Conservation (phyloP, 768 basidiomycete genomes). For the Lactifluus pinguis region DNA sequence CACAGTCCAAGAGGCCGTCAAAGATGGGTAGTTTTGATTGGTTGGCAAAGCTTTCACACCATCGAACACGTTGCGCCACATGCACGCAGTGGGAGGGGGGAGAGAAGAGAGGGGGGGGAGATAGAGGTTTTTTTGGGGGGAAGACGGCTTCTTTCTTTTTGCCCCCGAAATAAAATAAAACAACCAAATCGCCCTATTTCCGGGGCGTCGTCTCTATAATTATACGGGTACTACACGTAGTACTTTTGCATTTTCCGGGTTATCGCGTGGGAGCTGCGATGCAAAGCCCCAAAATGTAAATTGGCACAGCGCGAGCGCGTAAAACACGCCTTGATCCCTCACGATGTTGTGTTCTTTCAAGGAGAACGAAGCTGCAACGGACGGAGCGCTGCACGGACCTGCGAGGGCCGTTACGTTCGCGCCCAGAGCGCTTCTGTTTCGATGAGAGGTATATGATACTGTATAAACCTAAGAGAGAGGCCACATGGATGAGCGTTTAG, state of each 20-base stretch:
- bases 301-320: background rate
- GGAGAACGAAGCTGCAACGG: constrained; percentile 33
- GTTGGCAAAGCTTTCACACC: background rate
- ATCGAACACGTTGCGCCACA: background rate
- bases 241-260: background rate
- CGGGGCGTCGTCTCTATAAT: background rate
- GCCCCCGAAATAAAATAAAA: background rate
- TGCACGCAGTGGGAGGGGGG: background rate
- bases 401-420: constrained; percentile 38
- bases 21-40: background rate
- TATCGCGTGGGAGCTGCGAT: background rate
- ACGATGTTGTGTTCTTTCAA: constrained; percentile 26
- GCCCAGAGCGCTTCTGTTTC: constrained; percentile 29
- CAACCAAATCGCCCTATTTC: background rate
- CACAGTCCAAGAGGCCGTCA: background rate
- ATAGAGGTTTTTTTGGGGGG: no score
- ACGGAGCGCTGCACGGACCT: constrained; percentile 37
- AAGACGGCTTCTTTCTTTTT: constrained; percentile 3
- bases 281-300: background rate
- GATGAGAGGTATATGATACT: constrained; percentile 27
- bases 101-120: background rate
- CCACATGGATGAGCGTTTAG: constrained; percentile 16
- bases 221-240: background rate
- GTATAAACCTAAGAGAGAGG: constrained; percentile 24
- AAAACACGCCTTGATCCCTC: constrained; percentile 31